Evolutionary conservation across 805 yeast species (phyloP).

Genomic region (Torulaspora maleeae): DNA sequence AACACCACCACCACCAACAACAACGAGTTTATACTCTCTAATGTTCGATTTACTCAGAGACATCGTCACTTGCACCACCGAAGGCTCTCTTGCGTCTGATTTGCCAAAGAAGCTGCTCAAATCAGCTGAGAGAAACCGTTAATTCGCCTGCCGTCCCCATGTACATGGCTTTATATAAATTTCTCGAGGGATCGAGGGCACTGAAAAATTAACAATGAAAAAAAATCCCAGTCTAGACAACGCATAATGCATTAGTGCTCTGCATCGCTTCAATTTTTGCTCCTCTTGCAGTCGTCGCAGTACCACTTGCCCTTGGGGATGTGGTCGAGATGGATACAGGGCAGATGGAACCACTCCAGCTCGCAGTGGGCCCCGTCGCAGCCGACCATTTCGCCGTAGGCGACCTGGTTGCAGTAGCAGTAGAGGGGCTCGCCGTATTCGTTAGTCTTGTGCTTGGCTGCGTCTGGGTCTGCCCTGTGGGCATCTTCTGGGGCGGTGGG

Average conservation of each 20-base stretch:
- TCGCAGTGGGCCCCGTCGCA: constrained; percentile 93
- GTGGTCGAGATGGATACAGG: constrained; percentile 81
- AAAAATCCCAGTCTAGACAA: neutral
- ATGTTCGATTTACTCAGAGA: constrained; percentile 35
- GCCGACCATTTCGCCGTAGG: constrained; percentile 98
- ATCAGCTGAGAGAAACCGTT: neutral
- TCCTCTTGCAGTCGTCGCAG: constrained; percentile 57
- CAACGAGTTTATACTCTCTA: constrained; percentile 86
- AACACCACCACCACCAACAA: constrained; percentile 98
- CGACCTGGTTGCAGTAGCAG: constrained; percentile 94
- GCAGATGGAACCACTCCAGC: constrained; percentile 93
- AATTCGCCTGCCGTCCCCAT: too few species aligned
- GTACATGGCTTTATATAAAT: neutral
- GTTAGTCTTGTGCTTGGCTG: constrained; percentile 22
- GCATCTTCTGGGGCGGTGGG: constrained; percentile 10
- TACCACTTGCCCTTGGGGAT: constrained; percentile 86
- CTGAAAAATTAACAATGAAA: neutral
- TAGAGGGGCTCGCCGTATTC: constrained; percentile 70
- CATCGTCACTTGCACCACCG: constrained; percentile 9
- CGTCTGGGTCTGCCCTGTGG: constrained; percentile 8
- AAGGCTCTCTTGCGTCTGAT: too few species aligned
- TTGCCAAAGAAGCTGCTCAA: too few species aligned
- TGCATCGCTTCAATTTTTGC: neutral
- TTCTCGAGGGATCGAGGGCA: neutral
- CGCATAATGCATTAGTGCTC: neutral